Base-by-base conservation (phyloP, 306 rosid species). In the Lablab purpureus region DNA sequence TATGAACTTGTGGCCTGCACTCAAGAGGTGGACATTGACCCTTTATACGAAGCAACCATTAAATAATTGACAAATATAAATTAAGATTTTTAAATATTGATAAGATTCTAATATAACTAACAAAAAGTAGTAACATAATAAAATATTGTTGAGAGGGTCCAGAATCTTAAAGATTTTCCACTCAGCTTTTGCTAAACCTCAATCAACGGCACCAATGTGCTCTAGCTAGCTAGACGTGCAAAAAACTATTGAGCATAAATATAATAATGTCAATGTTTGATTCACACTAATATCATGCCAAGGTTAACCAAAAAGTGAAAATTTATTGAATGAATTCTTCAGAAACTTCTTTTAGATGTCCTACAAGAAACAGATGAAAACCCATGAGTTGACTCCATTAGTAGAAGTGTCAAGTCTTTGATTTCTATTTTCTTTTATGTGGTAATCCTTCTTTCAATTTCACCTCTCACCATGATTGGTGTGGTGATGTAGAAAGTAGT, bases 181-280 rank as follows among this genome's bases (percentile, higher is more conserved):
- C 52, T 70, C 25, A 28, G 52, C 32, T 71, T 71, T 14, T 49
- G 64, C 32, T 62, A 34, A 40, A 28, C 71, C 86, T 43, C 78
- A 68, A 75, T 84, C 82, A 75, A 80, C 71, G 76, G 67, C 34
- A 52, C 43, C 36, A 67, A 54, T 15, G 56, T 67, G 32, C 52
- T 17, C 23, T 41, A 4, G 12, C 47, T 37, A 37, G 56, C 63
- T 23, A 56, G 28, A 56, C 81, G 73, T 47, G 77, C 67, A 46
- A 66, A 40, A 56, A 68, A 46, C 64, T 58, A 46, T 3, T 4
- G 17, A 56, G 2, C 63, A 36, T 18, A 34, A 50, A 28, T 30
- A 54, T 34, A 54, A 77, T 65, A 52, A n/a, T n/a, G n/a, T 13
- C 34, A 37, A 67, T 30, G 43, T 23, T 62, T 15, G 11, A 25